Percentiles rank a stretch among this genome's conserved stretches.
Conservation (phyloP, 495 filamentous ascomycete genomes). For the Neurospora terricola region DNA sequence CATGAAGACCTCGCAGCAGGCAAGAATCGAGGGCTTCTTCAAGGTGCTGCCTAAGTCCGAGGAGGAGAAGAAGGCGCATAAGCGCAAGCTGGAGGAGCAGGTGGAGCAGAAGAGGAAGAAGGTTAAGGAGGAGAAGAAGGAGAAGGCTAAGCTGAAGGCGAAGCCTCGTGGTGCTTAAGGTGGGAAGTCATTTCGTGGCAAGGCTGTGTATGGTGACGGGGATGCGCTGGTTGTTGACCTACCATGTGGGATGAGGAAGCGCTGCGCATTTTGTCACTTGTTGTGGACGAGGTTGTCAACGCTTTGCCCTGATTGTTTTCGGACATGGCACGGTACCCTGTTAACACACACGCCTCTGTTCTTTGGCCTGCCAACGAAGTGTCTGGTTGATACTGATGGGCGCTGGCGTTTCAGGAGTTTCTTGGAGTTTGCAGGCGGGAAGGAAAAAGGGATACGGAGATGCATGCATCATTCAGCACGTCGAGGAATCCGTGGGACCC, state of each 20-base stretch:
- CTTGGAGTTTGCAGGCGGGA: not conserved
- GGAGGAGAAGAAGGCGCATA: conserved; percentile 68
- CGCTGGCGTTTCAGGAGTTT: not conserved
- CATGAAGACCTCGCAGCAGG: conserved; percentile 79
- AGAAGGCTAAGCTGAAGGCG: conserved; percentile 79
- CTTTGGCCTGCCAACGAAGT: too few relatives aligned
- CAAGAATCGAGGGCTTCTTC: conserved; percentile 94
- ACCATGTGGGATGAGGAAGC: not conserved
- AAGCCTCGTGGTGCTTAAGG: conserved; percentile 48
- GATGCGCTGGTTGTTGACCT: not conserved
- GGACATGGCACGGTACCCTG: too few relatives aligned
- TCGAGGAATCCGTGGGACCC: not conserved
- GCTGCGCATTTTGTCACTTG: not conserved
- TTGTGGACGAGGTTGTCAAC: too few relatives aligned
- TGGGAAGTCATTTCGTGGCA: conserved; percentile 5
- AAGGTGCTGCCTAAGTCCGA: conserved; percentile 84
- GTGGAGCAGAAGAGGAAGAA: conserved; percentile 85
- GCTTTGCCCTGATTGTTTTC: not conserved
- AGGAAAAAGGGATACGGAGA: not conserved
- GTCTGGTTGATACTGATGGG: not conserved
- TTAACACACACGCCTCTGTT: too few relatives aligned
- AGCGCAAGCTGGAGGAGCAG: conserved; percentile 90
- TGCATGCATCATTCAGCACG: not conserved
- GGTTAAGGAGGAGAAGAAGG: conserved; percentile 85
- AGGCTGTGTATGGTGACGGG: too few relatives aligned